Evolutionary conservation across 2,329 filamentous ascomycete species (phyloP), one percentile per base, ranked within the genome.

Genomic region (Pezicula rhizophila): DNA sequence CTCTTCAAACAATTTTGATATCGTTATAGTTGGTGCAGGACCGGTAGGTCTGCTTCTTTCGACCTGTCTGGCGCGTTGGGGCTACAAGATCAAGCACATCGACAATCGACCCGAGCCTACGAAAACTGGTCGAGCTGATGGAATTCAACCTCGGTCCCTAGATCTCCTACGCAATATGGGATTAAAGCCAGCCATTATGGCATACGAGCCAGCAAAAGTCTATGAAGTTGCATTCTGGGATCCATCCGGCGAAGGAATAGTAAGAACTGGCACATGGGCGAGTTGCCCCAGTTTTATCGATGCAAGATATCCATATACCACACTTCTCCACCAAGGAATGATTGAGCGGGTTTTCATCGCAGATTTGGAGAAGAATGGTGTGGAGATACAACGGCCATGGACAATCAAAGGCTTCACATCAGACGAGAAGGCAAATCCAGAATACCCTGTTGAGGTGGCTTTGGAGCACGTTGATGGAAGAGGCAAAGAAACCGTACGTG

Each of bases 21-120:
- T 78, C 45, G 89, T 96, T 58, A 90, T 96, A 57, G 78, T 96
- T 48, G 91, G 91, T 55, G 91, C 91, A 48, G 91, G 91, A 14
- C 91, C 91, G 4, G 89, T 91, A 37, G 91, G 91, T 48, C 79
- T 96, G 50, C 84, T 95, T 70, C 78, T 96, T 20, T 93, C 89
- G 8, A 90, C 90, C 26, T 92, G 87, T 64, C 78, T 96, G 53
- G 87, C 89, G 52, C 78, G 90, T 72, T 96, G 90, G 89, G 91
- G 91, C 17, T 96, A 96, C 75, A 89, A 82, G 67, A 89, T 96
- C 68, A 95, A 92, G 74, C 89, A 96, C 70, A 89, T 96, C 63
- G 91, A 96, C 70, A 95, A 95, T 69, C 79, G 90, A 51, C 76
- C 89, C 2, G 87, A 92, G 61, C 90, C 90, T 14, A 96, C 90